A percentile compares a stretch with the other conserved stretches of the same genome.
Conservation (phyloP, 441 rosid genomes). For the Biscutella laevigata region DNA sequence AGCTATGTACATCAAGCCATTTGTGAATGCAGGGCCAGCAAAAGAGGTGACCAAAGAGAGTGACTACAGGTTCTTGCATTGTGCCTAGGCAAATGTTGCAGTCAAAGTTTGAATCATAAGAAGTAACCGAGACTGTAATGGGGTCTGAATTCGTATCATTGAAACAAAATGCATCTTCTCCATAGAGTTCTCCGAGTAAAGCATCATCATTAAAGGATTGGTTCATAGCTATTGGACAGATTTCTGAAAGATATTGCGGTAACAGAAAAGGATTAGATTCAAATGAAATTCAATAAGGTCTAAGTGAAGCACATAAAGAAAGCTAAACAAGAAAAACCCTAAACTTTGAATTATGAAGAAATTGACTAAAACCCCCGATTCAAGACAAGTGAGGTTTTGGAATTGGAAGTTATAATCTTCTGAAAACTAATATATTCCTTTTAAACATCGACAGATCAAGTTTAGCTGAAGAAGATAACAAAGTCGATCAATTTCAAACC, state of each 20-base stretch:
- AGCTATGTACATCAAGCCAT: constrained; percentile 57
- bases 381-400: not conserved
- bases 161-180: constrained; percentile 38
- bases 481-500: not conserved
- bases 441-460: not conserved
- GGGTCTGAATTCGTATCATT: constrained; percentile 16
- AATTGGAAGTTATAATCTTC: not conserved
- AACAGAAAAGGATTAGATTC: constrained; percentile 8
- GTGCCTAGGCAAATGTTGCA: constrained; percentile 89
- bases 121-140: constrained; percentile 19
- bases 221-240: constrained; percentile 35
- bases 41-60: constrained; percentile 85
- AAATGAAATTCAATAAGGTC: not conserved
- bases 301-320: constrained; percentile 9
- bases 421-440: not conserved
- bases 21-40: constrained; percentile 98
- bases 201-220: constrained; percentile 34
- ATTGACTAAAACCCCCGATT: not conserved
- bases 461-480: not conserved
- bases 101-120: constrained; percentile 49
- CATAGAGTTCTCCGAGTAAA: constrained; percentile 15
- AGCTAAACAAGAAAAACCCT: too few species aligned
- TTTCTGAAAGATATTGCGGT: not conserved
- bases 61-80: constrained; percentile 79
- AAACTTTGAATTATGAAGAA: not conserved